These are phyloP conservation scores for Phytophthora fragariaefolia DNA, from an alignment of 352 stramenopile species.

Conservation along the genomic window DNA sequence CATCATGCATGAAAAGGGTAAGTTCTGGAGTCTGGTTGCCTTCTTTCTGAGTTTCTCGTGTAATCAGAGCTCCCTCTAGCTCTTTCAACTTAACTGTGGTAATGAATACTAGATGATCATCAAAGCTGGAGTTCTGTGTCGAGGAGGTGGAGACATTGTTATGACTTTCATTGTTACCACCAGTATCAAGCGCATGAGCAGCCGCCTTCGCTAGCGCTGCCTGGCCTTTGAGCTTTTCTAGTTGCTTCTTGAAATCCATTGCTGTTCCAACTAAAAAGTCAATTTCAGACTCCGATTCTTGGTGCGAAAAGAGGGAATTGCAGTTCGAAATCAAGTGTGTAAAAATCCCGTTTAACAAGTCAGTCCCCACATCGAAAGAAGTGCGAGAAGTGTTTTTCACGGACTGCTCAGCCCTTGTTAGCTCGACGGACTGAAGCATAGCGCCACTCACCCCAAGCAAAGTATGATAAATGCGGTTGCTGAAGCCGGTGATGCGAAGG, in stretches of 20 bases:
- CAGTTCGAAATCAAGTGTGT: slow-evolving; percentile 41
- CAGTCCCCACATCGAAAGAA: slow-evolving; percentile 47
- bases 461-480: slow-evolving; percentile 56
- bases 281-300: slow-evolving; percentile 29
- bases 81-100: slow-evolving; percentile 44
- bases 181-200: slow-evolving; percentile 12
- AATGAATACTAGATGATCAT: slow-evolving; percentile 47
- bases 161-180: slow-evolving; percentile 17
- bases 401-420: slow-evolving; percentile 34
- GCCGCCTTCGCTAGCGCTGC: slow-evolving; percentile 41
- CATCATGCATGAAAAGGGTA: slow-evolving; percentile 43
- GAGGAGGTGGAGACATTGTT: not conserved
- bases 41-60: slow-evolving; percentile 27
- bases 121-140: slow-evolving; percentile 42
- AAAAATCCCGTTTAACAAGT: slow-evolving; percentile 50
- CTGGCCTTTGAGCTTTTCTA: slow-evolving; percentile 62
- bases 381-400: slow-evolving; percentile 15
- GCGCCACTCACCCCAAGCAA: slow-evolving; percentile 56
- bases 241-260: slow-evolving; percentile 47
- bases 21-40: slow-evolving; percentile 32
- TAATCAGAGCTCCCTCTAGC: slow-evolving; percentile 33
- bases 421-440: slow-evolving; percentile 52
- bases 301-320: slow-evolving; percentile 10
- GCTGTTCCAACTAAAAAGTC: slow-evolving; percentile 45
- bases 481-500: slow-evolving; percentile 34